Conservation (phyloP, 352 stramenopile species). For the Peronospora destructor region DNA sequence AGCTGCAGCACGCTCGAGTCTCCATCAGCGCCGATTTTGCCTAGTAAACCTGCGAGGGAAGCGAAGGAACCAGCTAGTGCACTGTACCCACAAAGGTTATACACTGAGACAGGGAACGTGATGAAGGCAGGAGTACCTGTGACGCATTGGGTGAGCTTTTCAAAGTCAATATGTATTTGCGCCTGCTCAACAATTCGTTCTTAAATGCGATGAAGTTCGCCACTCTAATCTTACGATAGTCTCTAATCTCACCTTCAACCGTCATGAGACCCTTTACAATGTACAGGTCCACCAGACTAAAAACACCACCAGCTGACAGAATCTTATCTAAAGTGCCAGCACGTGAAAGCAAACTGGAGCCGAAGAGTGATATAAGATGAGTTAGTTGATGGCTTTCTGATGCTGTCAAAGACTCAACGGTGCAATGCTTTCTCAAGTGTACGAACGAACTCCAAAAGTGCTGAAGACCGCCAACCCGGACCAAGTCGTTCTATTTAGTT, state of each 20-base stretch:
- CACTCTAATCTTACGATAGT: too few relatives aligned
- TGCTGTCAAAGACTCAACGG: slow-evolving; percentile 49
- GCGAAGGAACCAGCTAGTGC: slow-evolving; percentile 53
- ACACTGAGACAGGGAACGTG: not conserved
- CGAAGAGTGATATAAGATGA: slow-evolving; percentile 28
- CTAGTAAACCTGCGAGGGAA: slow-evolving; percentile 43
- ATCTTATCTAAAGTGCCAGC: slow-evolving; percentile 5
- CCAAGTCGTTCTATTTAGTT: slow-evolving; percentile 52
- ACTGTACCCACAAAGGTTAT: slow-evolving; percentile 18
- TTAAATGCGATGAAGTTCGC: too few relatives aligned
- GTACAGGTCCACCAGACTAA: slow-evolving; percentile 5
- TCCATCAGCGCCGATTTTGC: slow-evolving; percentile 48
- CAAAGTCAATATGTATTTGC: not conserved
- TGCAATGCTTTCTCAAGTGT: slow-evolving; percentile 42
- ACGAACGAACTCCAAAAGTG: slow-evolving; percentile 62
- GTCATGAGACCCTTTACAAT: too few relatives aligned
- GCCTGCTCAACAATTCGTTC: too few relatives aligned
- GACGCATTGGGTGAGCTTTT: slow-evolving; percentile 4
- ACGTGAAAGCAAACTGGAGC: slow-evolving; percentile 20
- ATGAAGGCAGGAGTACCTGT: slow-evolving; percentile 5
- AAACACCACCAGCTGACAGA: not conserved
- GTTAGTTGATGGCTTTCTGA: slow-evolving; percentile 55
- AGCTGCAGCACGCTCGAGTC: slow-evolving; percentile 25
- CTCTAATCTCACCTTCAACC: too few relatives aligned
- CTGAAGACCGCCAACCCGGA: slow-evolving; percentile 69